Conservation (phyloP, 2,329 filamentous ascomycete genomes). For the Xylariaceae sp. region DNA sequence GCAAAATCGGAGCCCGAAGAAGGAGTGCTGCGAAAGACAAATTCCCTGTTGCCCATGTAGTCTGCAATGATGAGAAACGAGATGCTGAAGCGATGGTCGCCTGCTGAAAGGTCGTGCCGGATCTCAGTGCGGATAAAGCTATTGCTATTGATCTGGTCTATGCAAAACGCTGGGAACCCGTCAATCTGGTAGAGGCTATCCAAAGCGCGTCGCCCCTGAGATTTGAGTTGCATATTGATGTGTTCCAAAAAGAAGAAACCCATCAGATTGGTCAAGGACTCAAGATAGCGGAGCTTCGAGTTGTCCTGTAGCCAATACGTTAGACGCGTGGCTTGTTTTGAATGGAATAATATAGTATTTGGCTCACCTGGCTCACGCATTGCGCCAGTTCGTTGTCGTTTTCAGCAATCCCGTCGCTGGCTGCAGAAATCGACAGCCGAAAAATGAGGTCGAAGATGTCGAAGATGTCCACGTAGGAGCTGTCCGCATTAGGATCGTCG, state of each 20-base stretch:
- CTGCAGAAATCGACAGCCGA: not conserved
- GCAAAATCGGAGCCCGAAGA: not conserved
- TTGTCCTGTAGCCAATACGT: not conserved
- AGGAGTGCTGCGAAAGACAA: not conserved
- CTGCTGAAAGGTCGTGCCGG: not conserved
- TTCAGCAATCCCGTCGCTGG: not conserved
- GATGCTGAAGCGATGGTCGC: constrained; percentile 1
- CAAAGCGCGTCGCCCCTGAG: not conserved
- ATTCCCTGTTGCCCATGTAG: not conserved
- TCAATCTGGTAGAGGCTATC: not conserved
- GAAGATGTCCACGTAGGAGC: not conserved
- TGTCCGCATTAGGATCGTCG: not conserved
- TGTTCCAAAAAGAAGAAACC: not conserved
- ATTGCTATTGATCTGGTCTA: not conserved
- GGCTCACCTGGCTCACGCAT: not conserved
- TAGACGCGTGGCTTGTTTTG: not conserved
- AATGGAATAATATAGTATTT: not conserved
- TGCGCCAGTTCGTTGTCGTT: not conserved
- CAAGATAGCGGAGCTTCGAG: not conserved
- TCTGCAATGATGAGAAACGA: not conserved
- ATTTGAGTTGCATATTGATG: not conserved
- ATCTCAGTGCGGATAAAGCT: not conserved
- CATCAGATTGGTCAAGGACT: not conserved
- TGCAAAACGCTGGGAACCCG: not conserved
- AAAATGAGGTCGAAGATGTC: not conserved